Base-by-base conservation (phyloP, 1,284 basidiomycete species). In the Taiwanofungus camphoratus region DNA sequence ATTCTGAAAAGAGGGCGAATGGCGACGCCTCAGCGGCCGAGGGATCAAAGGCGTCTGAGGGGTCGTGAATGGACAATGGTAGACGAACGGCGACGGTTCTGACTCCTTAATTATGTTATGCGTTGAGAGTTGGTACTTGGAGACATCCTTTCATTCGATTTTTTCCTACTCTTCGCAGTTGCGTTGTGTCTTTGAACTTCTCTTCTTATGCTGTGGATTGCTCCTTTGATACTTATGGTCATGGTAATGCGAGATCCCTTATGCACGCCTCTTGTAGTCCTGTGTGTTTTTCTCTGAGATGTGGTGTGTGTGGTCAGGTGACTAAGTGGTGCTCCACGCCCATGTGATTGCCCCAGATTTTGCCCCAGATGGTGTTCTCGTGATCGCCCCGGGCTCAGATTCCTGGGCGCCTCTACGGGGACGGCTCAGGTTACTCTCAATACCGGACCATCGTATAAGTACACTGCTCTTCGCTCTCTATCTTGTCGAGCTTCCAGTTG, bases 1-100 rank as follows among this genome's bases (percentile, higher is more conserved):
- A 58, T 45, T 50, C 59, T 52, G 44, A 60, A 31, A 44, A 36
- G 52, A 56, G 55, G 36, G 23, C 54, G 32, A 64, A 64, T 36
- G 65, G 63, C 30, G 65, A 66, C 15, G 55, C 42, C 11, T 42
- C 52, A 7, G 40, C 55, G 9, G 19, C 51, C 5, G 50, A 51
- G 4, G 48, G 34, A 16, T 49, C 56, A 22, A 50, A 49, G 36
- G 45, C 57, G 5, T 50, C 52, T 2, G 55, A 55, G 37, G 51
- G 50, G 26, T 51, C 54, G 12, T 55, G 36, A 52, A 34, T 27
- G n/a, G n/a, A n/a, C n/a, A n/a, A n/a, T n/a, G n/a, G n/a, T n/a
- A n/a, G n/a, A n/a, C n/a, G n/a, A n/a, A n/a, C n/a, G n/a, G n/a
- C n/a, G n/a, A n/a, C n/a, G 7, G 8, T n/a, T 40, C 26, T 32